Evolutionary conservation across 441 rosid genomes (phyloP).

Genomic region (Gossypium schwendimanii): DNA sequence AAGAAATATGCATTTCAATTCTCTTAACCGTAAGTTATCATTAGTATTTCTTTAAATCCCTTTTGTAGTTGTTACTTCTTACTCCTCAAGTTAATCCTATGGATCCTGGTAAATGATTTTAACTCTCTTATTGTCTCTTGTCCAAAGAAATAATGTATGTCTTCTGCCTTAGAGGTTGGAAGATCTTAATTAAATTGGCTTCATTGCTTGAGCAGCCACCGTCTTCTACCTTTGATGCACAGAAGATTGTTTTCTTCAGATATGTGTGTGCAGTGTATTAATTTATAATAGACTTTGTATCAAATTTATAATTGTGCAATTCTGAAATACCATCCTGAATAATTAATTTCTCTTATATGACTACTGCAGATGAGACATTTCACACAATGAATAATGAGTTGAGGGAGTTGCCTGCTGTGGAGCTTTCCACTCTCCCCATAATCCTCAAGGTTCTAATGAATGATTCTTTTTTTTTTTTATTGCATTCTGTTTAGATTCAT

Average conservation of each 20-base stretch:
- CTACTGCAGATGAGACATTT: conserved; percentile 70
- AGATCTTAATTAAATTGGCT: not conserved
- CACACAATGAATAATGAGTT: conserved; percentile 73
- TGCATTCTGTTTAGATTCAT: conserved; percentile 3
- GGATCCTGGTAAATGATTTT: conserved; percentile 1
- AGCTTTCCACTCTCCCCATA: conserved; percentile 86
- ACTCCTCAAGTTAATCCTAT: not conserved
- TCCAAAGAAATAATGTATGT: not conserved
- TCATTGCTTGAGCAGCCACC: not conserved
- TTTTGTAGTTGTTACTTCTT: not conserved
- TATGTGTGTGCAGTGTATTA: not conserved
- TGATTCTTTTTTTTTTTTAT: conserved; percentile 1
- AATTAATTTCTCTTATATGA: not conserved
- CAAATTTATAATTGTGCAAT: not conserved
- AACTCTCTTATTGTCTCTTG: not conserved
- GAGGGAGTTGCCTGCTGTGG: conserved; percentile 93
- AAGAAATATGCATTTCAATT: conserved; percentile 75
- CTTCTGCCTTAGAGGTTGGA: conserved; percentile 4
- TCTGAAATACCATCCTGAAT: not conserved
- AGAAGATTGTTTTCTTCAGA: conserved; percentile 8
- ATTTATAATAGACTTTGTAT: not conserved
- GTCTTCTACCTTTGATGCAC: conserved; percentile 4
- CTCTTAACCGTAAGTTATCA: conserved; percentile 66
- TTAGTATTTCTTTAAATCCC: not conserved
- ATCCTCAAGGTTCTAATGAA: conserved; percentile 68